A percentile compares a stretch with the other conserved stretches of the same genome.
These are phyloP conservation scores for Fusarium kyushuense DNA, from an alignment of 2,329 filamentous ascomycete genomes.

Conservation along the genomic window DNA sequence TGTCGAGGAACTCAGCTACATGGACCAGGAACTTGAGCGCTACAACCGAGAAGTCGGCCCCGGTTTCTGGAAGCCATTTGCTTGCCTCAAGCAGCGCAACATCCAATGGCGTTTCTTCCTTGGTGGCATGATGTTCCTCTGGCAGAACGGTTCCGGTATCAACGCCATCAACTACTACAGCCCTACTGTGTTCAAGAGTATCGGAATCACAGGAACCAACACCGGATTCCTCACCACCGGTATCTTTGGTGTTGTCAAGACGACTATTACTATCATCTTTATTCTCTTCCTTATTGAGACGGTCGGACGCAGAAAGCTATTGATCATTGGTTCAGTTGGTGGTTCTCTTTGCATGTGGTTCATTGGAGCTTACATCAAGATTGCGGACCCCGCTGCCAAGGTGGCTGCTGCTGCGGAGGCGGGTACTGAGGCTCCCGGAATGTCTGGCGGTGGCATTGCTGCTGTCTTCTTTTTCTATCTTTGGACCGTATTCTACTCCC, in stretches of 20 bases:
- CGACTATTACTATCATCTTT: constrained; percentile 74
- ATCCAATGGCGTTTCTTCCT: constrained; percentile 79
- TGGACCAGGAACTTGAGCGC: constrained; percentile 76
- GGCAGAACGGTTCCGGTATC: constrained; percentile 81
- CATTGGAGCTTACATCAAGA: constrained; percentile 61
- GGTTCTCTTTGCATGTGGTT: constrained; percentile 77
- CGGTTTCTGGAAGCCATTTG: constrained; percentile 81
- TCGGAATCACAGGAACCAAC: constrained; percentile 60
- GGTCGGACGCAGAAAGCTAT: constrained; percentile 64
- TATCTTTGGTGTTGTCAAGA: constrained; percentile 83
- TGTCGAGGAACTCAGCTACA: constrained; percentile 76
- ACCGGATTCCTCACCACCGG: constrained; percentile 71
- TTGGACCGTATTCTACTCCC: constrained; percentile 72
- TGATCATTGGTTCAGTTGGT: constrained; percentile 70
- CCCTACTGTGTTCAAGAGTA: constrained; percentile 57
- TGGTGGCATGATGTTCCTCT: constrained; percentile 81
- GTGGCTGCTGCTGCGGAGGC: constrained; percentile 49
- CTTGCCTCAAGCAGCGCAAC: constrained; percentile 64
- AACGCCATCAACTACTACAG: constrained; percentile 84
- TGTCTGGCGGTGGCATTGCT: constrained; percentile 67
- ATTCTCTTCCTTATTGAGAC: constrained; percentile 76
- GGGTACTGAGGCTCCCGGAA: neutral
- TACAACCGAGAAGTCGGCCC: constrained; percentile 73
- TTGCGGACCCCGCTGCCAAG: constrained; percentile 59
- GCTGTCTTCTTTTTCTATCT: constrained; percentile 76